Percentiles rank a stretch among this genome's conserved stretches.
phyloP scores from a whole-genome alignment of 2,329 filamentous ascomycete species.

The Apiospora phragmitis region DNA sequence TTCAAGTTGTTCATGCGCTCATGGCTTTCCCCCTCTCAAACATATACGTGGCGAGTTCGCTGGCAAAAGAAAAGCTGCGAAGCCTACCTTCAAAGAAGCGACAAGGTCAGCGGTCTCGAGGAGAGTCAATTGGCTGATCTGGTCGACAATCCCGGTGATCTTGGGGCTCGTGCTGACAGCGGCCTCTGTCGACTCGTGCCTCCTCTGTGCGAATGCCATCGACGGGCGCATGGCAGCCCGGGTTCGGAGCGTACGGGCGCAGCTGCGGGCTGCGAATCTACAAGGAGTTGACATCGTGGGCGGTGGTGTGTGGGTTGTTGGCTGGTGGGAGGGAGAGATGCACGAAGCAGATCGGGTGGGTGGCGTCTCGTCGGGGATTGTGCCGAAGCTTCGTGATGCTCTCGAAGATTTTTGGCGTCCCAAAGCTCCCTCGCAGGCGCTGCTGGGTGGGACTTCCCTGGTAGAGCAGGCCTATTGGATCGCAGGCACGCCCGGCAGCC shows the following conservation, averaged over 20 bases:
- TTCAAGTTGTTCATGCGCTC: neutral
- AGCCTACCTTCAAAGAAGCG: slow-evolving; percentile 83
- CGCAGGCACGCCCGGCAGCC: slow-evolving; percentile 7
- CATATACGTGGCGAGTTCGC: neutral
- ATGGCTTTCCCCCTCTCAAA: neutral
- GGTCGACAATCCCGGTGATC: slow-evolving; percentile 92
- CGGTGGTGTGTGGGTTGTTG: slow-evolving; percentile 21
- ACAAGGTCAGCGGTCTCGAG: slow-evolving; percentile 97
- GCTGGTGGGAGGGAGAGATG: slow-evolving; percentile 11
- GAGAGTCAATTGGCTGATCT: slow-evolving; percentile 97
- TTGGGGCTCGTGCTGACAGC: slow-evolving; percentile 74
- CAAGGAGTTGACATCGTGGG: slow-evolving; percentile 62
- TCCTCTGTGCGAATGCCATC: slow-evolving; percentile 54
- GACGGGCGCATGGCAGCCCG: slow-evolving; percentile 47
- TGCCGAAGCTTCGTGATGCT: slow-evolving; percentile 19
- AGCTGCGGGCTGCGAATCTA: slow-evolving; percentile 64
- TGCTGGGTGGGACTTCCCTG: neutral
- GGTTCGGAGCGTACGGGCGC: slow-evolving; percentile 61
- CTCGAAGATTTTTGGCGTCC: slow-evolving; percentile 25
- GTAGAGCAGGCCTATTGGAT: neutral
- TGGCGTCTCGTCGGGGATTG: slow-evolving; percentile 14
- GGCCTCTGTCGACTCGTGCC: slow-evolving; percentile 87
- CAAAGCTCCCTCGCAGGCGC: slow-evolving; percentile 7
- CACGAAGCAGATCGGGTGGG: slow-evolving; percentile 8
- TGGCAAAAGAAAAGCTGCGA: neutral